These are phyloP conservation scores for Dendrobium officinale DNA, from an alignment of 106 monocot species.

Conservation along the genomic window DNA sequence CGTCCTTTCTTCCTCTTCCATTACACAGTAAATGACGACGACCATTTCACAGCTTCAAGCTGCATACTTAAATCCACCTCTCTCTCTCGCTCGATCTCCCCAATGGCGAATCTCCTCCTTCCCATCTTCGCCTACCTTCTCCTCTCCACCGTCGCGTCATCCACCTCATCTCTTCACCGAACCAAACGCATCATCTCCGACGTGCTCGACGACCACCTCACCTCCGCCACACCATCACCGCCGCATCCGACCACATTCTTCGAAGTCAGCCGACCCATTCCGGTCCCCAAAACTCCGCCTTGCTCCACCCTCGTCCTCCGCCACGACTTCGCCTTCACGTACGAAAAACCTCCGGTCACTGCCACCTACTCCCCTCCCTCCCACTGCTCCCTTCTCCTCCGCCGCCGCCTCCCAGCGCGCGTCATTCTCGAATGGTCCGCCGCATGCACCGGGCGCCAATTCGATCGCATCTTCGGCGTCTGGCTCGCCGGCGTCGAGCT, in stretches of 20 bases:
- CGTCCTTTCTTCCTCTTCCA: too few species aligned
- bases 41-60: too few species aligned
- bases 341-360: constrained; percentile 36
- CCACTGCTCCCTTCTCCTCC: constrained; percentile 38
- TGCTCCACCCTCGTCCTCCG: constrained; percentile 54
- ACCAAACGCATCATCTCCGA: too few species aligned
- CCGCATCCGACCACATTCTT: constrained; percentile 42
- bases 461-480: constrained; percentile 90
- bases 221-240: not conserved
- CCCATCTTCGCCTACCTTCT: not conserved
- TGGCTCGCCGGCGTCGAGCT: constrained; percentile 82
- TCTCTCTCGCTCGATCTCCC: not conserved
- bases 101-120: not conserved
- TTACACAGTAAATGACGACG: too few species aligned
- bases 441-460: constrained; percentile 66
- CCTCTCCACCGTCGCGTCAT: not conserved
- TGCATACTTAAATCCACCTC: too few species aligned
- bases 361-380: constrained; percentile 37
- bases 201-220: too few species aligned
- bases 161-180: not conserved
- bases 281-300: constrained; percentile 20
- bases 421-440: constrained; percentile 74
- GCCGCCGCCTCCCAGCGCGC: constrained; percentile 35
- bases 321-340: constrained; percentile 60
- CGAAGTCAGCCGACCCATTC: constrained; percentile 45